These are phyloP conservation scores for Crassisporium funariophilum DNA, from an alignment of 768 basidiomycete genomes.

Conservation along the genomic window DNA sequence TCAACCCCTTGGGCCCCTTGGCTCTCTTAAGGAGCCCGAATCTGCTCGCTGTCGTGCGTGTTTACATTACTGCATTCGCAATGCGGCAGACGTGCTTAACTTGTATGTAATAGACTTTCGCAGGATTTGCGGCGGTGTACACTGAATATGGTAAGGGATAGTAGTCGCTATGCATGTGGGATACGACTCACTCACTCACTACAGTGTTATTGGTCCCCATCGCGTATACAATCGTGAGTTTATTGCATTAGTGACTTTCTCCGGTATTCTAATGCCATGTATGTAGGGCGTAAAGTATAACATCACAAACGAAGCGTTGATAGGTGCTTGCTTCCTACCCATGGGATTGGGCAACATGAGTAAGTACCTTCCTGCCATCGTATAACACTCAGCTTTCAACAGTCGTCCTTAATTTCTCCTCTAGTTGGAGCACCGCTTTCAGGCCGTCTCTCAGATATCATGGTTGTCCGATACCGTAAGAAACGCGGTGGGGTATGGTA, in stretches of 20 bases:
- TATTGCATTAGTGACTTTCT: not conserved
- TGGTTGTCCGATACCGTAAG: constrained; percentile 46
- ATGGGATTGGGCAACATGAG: constrained; percentile 61
- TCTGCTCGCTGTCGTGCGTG: constrained; percentile 54
- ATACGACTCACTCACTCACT: constrained; percentile 22
- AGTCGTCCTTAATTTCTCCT: not conserved
- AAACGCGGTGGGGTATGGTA: constrained; percentile 55
- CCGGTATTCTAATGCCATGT: not conserved
- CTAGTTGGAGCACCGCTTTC: constrained; percentile 18
- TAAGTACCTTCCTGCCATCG: constrained; percentile 29
- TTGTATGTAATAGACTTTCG: constrained; percentile 23
- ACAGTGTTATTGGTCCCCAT: constrained; percentile 60
- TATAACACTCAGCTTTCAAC: not conserved
- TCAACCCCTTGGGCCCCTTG: constrained; percentile 63
- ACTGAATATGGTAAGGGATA: constrained; percentile 41
- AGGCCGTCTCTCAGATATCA: constrained; percentile 48
- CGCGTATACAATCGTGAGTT: constrained; percentile 64
- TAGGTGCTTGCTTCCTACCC: constrained; percentile 64
- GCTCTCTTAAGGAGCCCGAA: constrained; percentile 60
- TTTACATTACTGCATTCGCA: not conserved
- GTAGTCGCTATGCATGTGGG: not conserved
- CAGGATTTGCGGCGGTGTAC: constrained; percentile 25
- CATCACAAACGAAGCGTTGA: constrained; percentile 56
- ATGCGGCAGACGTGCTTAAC: not conserved
- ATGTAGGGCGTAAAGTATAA: constrained; percentile 56